Base-by-base conservation (phyloP, 306 rosid species). In the Lotus japonicus region DNA sequence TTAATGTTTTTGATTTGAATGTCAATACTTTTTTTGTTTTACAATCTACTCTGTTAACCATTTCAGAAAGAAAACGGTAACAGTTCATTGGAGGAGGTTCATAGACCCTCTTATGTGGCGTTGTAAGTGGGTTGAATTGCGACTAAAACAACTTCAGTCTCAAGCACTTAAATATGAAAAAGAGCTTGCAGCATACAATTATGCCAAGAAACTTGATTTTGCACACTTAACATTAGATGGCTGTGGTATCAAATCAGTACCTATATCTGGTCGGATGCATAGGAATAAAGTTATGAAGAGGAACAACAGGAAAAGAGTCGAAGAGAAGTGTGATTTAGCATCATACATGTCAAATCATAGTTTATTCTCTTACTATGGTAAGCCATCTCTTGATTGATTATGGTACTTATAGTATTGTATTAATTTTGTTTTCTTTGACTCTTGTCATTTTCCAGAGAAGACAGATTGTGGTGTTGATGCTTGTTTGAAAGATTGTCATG, bases 51-150 rank as follows among this genome's bases (percentile, higher is more conserved):
- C 64, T 54, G 60, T 50, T 54, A 69, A 82, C 58, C 52, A 10
- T 31, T 77, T 57, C 74, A 94, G 95, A 79, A 81, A 77, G 79
- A 88, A 80, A 77, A 88, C 70, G 77, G 61, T 81, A 77, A 88
- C 92, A 53, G 56, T 5, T 70, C 89, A 86, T 52, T 94, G 96
- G 97, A 87, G 78, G 77, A 84, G 35, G 75, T 94, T 85, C 77
- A 80, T 84, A 68, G 69, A 59, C 57, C 97, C 96, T 33, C 50
- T 85, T 19, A 77, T 36, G 79, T 84, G 89, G 92, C 92, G 96
- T 16, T 84, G 87, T 79, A 94, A 86, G 83, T 90, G 97, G 97
- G 26, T 80, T 41, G 99, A 88, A 71, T 72, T 90, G 80, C 73
- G 58, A 76, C 65, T 90, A 42, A 84, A 53, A 79, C 79, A 78